Evolutionary conservation across 78 protist genomes (phyloP), one percentile per base, ranked within the genome.

Genomic region (Dictyostelium brefeldianum): DNA sequence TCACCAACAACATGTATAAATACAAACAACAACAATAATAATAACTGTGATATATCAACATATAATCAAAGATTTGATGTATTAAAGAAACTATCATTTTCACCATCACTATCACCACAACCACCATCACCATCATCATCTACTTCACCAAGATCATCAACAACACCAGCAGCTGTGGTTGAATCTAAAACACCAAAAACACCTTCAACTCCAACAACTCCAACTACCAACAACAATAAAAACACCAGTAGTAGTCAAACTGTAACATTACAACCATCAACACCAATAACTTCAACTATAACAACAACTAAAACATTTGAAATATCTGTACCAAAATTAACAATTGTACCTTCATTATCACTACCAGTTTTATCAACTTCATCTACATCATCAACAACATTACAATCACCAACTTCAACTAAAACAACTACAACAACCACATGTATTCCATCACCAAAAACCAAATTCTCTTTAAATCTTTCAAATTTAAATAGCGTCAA

Each of bases 61-160:
- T 70, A 29, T 41, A 83, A 80, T 65, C 91, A 78, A 31, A 73
- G 71, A 73, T 83, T 67, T 83, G 91, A 83, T 54, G 91, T 83
- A 29, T 54, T 83, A 29, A 70, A 73, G 29, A 82, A 82, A 69
- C 69, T 82, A 25, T 82, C 89, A 62, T 70, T 54, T 48, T 36
- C 89, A n/a, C 56, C 70, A 22, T 46, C 89, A 31, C 25, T 43
- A 25, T n/a, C 80, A 67, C 75, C 75, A 0, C 70, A 62, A 62
- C 70, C 29, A 62, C 18, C 14, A 62, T 43, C 56, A 46, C 46
- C 80, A n/a, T 27, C 75, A 31, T 31, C 75, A 0, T 67, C 48
- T 14, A 31, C 75, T 4, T 67, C 48, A 15, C 75, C 75, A 31
- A 12, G 15, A 67, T 67, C 14, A 12, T 15, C 17, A 67, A 41